Percentiles rank a stretch among this genome's conserved stretches.
Evolutionary conservation across 2,329 filamentous ascomycete species (phyloP).

Genomic region (Aspergillus jensenii): DNA sequence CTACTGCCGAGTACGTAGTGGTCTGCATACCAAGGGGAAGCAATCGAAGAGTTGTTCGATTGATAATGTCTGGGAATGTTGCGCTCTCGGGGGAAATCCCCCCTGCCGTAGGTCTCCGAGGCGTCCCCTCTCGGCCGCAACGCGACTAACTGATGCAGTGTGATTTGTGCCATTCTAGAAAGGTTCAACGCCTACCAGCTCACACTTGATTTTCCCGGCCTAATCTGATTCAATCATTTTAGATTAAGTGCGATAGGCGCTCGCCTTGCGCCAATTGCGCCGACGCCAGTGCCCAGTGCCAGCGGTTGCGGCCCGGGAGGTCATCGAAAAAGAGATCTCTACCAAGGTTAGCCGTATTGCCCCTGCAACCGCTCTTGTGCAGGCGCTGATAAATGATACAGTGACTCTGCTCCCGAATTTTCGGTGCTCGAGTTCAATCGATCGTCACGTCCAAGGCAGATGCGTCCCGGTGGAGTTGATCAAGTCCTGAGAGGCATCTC

Average conservation of each 20-base stretch:
- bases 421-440: too few relatives aligned
- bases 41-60: too few relatives aligned
- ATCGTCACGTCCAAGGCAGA: not conserved
- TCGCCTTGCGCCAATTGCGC: slow-evolving; percentile 25
- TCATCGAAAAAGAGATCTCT: slow-evolving; percentile 11
- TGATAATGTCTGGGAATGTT: too few relatives aligned
- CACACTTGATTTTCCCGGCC: not conserved
- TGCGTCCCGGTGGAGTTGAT: not conserved
- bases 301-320: slow-evolving; percentile 17
- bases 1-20: too few relatives aligned
- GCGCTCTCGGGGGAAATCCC: not conserved
- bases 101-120: not conserved
- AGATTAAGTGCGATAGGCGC: slow-evolving; percentile 28
- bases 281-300: slow-evolving; percentile 23
- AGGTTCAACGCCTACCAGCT: slow-evolving; percentile 8
- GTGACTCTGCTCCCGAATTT: too few relatives aligned
- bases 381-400: too few relatives aligned
- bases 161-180: slow-evolving; percentile 27
- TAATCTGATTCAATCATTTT: not conserved
- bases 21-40: too few relatives aligned
- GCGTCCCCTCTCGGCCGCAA: not conserved
- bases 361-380: too few relatives aligned
- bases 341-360: slow-evolving; percentile 8
- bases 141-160: slow-evolving; percentile 15
- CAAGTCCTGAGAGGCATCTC: not conserved